Conservation (phyloP, 75 land plant species). For the Picea sitchensis region DNA sequence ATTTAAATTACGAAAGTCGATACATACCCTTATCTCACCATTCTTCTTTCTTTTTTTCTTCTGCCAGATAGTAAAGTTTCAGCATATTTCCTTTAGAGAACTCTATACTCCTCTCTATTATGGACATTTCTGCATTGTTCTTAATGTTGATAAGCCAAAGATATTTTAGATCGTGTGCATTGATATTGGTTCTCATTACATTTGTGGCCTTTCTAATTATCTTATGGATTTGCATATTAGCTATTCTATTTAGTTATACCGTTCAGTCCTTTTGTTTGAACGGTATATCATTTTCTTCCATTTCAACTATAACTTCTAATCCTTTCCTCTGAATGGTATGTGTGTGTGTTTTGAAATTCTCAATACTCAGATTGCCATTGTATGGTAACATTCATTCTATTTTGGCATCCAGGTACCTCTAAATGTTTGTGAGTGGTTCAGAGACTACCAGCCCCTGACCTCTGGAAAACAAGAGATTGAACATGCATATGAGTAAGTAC, state of each 20-base stretch:
- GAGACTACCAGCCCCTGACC: conserved; percentile 73
- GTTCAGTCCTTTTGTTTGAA: not conserved
- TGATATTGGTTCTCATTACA: too few species aligned
- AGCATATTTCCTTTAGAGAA: not conserved
- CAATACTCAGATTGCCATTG: not conserved
- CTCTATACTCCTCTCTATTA: not conserved
- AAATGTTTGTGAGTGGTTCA: conserved; percentile 85
- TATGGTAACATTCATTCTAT: not conserved
- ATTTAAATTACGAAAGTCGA: too few species aligned
- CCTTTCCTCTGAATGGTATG: not conserved
- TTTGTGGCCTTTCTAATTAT: not conserved
- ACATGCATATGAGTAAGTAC: conserved; percentile 83
- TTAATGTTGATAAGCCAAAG: not conserved
- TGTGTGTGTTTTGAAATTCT: not conserved
- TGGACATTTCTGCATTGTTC: not conserved
- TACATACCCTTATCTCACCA: too few species aligned
- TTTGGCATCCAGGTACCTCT: conserved; percentile 64
- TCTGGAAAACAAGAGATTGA: conserved; percentile 72
- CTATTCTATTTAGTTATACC: not conserved
- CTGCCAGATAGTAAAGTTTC: not conserved
- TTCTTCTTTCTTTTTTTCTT: too few species aligned
- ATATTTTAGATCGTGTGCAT: too few species aligned
- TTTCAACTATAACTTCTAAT: not conserved
- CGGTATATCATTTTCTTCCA: not conserved
- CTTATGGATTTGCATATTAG: not conserved